A percentile compares a stretch with the other conserved stretches of the same genome.
phyloP scores from a whole-genome alignment of 768 basidiomycete genomes.

The Mycena venus region DNA sequence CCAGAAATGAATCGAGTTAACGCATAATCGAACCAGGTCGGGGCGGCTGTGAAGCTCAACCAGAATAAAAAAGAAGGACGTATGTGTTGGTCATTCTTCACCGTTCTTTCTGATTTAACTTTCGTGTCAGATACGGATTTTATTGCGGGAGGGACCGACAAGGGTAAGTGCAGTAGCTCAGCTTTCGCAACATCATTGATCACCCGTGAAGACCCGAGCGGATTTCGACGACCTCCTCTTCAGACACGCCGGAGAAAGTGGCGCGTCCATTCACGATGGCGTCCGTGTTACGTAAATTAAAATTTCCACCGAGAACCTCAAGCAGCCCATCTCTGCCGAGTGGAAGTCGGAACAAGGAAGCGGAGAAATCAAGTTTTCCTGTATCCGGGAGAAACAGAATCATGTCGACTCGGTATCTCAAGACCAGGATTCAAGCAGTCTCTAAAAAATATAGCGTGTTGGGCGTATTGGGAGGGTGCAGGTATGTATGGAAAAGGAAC shows the following conservation, averaged over 20 bases:
- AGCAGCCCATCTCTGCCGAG: slow-evolving; percentile 52
- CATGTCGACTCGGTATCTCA: slow-evolving; percentile 69
- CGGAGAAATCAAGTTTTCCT: slow-evolving; percentile 64
- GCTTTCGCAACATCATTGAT: too few relatives aligned
- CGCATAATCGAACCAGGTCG: too few relatives aligned
- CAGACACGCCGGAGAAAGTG: slow-evolving; percentile 59
- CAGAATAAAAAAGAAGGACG: slow-evolving; percentile 56
- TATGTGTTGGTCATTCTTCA: slow-evolving; percentile 68
- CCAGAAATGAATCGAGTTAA: too few relatives aligned
- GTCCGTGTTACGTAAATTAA: slow-evolving; percentile 59
- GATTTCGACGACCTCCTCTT: too few relatives aligned
- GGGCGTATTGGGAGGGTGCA: slow-evolving; percentile 75
- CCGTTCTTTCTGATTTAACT: slow-evolving; percentile 50
- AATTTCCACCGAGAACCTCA: slow-evolving; percentile 49
- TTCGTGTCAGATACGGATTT: background rate
- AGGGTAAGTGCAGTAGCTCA: too few relatives aligned
- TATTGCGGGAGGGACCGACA: slow-evolving; percentile 36
- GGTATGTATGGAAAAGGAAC: slow-evolving; percentile 58
- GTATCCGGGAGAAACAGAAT: slow-evolving; percentile 72
- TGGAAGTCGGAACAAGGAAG: slow-evolving; percentile 53
- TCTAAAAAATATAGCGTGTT: slow-evolving; percentile 71
- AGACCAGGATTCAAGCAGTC: slow-evolving; percentile 66
- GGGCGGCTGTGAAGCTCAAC: too few relatives aligned
- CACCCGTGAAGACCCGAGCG: too few relatives aligned
- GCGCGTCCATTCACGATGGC: slow-evolving; percentile 63